Percentiles rank a stretch among this genome's conserved stretches.
Evolutionary conservation across 768 basidiomycete genomes (phyloP).

Genomic region (Termitomyces sp.): DNA sequence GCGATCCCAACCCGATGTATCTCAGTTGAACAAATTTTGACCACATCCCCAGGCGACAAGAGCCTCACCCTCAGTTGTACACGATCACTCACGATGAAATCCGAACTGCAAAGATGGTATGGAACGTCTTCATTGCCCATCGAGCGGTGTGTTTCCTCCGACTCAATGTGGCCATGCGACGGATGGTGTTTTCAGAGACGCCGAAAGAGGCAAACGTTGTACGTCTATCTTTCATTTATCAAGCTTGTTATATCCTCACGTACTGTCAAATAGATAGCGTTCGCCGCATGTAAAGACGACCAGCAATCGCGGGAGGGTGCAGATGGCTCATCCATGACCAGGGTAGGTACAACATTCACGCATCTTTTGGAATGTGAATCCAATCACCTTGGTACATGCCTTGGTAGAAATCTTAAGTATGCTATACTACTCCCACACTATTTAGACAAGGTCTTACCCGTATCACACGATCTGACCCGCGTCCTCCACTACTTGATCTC

Average conservation of each 20-base stretch:
- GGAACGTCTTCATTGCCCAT: constrained; percentile 18
- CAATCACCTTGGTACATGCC: constrained; percentile 1
- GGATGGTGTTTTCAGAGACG: constrained; percentile 23
- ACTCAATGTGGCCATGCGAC: constrained; percentile 25
- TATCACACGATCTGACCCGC: constrained; percentile 22
- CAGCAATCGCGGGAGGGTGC: constrained; percentile 35
- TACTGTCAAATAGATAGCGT: constrained; percentile 24
- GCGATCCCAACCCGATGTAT: constrained; percentile 16
- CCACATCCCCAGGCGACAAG: constrained; percentile 8
- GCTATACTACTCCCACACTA: background rate
- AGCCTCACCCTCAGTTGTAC: constrained; percentile 6
- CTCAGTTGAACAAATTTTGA: constrained; percentile 20
- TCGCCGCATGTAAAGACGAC: constrained; percentile 34
- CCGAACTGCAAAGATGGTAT: constrained; percentile 17
- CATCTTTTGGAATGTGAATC: background rate
- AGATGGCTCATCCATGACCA: constrained; percentile 35
- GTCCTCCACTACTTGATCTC: constrained; percentile 25
- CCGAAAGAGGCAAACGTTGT: constrained; percentile 27
- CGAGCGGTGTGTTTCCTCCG: constrained; percentile 26
- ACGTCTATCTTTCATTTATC: constrained; percentile 6
- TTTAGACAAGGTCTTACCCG: background rate
- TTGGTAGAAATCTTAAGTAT: constrained; percentile 20
- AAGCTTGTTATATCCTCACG: background rate
- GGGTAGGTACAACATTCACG: constrained; percentile 19
- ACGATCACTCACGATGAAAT: constrained; percentile 12